Conservation (phyloP, 768 basidiomycete species). For the Crucibulum laeve region DNA sequence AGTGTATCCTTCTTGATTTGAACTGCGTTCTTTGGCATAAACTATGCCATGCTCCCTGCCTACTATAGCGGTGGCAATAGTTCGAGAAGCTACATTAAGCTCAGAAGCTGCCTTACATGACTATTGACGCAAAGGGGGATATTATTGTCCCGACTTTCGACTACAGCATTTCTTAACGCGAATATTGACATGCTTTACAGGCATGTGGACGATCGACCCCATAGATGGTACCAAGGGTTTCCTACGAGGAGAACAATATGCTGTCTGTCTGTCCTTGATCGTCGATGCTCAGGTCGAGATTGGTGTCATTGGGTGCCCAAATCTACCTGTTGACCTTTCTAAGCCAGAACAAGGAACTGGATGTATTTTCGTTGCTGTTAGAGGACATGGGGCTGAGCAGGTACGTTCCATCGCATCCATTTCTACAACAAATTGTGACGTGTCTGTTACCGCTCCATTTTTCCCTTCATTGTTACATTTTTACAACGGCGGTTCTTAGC, state of each 20-base stretch:
- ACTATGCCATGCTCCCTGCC: no score
- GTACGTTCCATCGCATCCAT: conserved; percentile 29
- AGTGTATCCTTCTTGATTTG: conserved; percentile 24
- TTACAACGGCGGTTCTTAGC: no score
- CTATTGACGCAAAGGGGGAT: no score
- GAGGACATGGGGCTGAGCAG: conserved; percentile 81
- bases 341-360: conserved; percentile 63
- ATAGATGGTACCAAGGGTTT: conserved; percentile 96
- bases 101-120: no score
- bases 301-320: conserved; percentile 91
- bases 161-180: background rate
- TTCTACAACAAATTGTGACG: no score
- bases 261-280: conserved; percentile 85
- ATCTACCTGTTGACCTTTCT: conserved; percentile 59
- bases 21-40: background rate
- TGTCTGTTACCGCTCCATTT: no score
- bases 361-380: conserved; percentile 82
- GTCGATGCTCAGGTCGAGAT: conserved; percentile 74
- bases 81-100: no score
- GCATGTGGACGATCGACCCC: conserved; percentile 85
- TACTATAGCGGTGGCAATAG: no score
- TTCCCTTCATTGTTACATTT: no score
- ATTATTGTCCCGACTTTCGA: no score
- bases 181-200: conserved; percentile 26
- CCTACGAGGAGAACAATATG: conserved; percentile 88